A percentile compares a stretch with the other conserved stretches of the same genome.
These are phyloP conservation scores for Apiospora rasikravindrae DNA, from an alignment of 2,329 filamentous ascomycete genomes.

Conservation along the genomic window DNA sequence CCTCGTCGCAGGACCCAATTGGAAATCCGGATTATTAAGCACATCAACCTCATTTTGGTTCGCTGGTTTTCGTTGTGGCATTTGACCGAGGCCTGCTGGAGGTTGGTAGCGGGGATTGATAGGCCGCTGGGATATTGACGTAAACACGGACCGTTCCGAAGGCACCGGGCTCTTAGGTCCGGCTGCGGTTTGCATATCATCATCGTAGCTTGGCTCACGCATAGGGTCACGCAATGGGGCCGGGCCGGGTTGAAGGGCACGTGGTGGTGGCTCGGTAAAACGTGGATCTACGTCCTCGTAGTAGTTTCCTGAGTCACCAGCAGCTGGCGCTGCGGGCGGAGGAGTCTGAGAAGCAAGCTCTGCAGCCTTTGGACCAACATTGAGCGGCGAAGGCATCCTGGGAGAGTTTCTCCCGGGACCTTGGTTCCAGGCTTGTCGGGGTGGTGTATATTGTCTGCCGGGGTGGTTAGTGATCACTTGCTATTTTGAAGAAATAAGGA, in stretches of 20 bases:
- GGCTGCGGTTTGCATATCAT: constrained; percentile 61
- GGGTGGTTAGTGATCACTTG: not conserved
- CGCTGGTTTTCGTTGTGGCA: constrained; percentile 50
- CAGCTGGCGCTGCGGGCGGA: constrained; percentile 39
- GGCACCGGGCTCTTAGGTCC: constrained; percentile 73
- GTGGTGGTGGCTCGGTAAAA: constrained; percentile 63
- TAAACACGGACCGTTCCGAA: constrained; percentile 85
- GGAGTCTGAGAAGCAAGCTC: constrained; percentile 44
- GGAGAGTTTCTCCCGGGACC: constrained; percentile 51
- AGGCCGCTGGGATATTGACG: constrained; percentile 85
- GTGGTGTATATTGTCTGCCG: constrained; percentile 59
- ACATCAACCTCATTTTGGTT: constrained; percentile 73
- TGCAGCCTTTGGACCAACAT: constrained; percentile 39
- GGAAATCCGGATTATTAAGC: constrained; percentile 85
- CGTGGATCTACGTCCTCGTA: constrained; percentile 94
- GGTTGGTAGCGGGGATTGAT: constrained; percentile 74
- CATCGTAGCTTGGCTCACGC: constrained; percentile 51
- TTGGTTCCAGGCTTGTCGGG: constrained; percentile 62
- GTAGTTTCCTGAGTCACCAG: constrained; percentile 58
- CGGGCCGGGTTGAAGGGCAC: constrained; percentile 32
- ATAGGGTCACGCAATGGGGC: constrained; percentile 33
- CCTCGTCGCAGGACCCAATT: constrained; percentile 49
- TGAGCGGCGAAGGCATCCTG: constrained; percentile 51
- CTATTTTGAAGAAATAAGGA: not conserved
- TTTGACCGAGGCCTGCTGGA: constrained; percentile 50